Conservation (phyloP, 805 yeast genomes). For the Saturnispora kantuleensis region DNA sequence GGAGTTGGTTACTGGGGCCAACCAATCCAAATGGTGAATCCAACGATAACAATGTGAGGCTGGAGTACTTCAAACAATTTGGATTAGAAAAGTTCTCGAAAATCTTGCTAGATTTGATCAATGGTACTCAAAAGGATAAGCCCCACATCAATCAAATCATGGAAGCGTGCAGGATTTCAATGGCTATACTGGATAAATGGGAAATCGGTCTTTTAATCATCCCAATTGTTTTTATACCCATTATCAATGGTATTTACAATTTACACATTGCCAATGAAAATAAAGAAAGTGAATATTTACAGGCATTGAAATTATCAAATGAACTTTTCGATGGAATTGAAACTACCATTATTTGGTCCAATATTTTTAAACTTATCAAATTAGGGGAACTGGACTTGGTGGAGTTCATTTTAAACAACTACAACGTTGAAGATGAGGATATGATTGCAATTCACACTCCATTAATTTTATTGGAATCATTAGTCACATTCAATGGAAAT, state of each 20-base stretch:
- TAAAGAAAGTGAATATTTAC: constrained; percentile 27
- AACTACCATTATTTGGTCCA: constrained; percentile 67
- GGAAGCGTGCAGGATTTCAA: constrained; percentile 52
- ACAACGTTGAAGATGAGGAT: constrained; percentile 80
- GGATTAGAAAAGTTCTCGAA: constrained; percentile 42
- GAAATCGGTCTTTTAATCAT: constrained; percentile 75
- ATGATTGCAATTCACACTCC: constrained; percentile 74
- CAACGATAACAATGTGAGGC: constrained; percentile 20
- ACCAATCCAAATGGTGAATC: constrained; percentile 25
- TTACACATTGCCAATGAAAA: constrained; percentile 14
- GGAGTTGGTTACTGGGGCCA: constrained; percentile 92
- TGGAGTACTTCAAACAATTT: constrained; percentile 48
- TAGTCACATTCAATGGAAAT: constrained; percentile 27
- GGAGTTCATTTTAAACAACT: constrained; percentile 49
- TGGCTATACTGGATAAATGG: constrained; percentile 86
- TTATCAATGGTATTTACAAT: constrained; percentile 39
- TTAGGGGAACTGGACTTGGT: constrained; percentile 37
- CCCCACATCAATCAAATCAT: constrained; percentile 27
- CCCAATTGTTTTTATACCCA: constrained; percentile 59
- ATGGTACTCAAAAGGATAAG: constrained; percentile 20
- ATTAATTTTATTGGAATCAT: constrained; percentile 38
- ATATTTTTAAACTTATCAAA: constrained; percentile 37
- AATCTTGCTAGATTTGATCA: constrained; percentile 45
- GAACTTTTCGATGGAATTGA: constrained; percentile 83
- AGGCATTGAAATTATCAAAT: constrained; percentile 48